phyloP scores from a whole-genome alignment of 2,329 filamentous ascomycete genomes.

The Mycogone perniciosa region DNA sequence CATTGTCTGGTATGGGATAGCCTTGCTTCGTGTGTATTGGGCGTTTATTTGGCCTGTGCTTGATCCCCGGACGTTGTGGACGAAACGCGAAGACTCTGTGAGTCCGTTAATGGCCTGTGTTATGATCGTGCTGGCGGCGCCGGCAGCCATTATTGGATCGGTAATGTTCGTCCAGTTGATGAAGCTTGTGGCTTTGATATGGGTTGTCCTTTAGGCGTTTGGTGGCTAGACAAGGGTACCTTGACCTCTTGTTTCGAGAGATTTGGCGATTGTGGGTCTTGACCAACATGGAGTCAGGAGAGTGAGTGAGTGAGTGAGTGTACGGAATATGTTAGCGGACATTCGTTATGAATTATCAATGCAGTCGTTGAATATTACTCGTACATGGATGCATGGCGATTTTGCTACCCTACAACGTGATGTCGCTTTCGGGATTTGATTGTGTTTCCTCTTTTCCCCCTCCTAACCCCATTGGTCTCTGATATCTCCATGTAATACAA shows the following conservation, averaged over 20 bases:
- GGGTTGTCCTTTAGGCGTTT: conserved; percentile 11
- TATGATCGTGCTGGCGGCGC: conserved; percentile 22
- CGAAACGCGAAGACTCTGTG: conserved; percentile 18
- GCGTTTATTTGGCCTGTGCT: conserved; percentile 33
- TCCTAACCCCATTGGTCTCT: no score
- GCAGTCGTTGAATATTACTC: no score
- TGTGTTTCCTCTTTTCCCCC: no score
- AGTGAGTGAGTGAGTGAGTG: no score
- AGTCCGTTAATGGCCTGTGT: conserved; percentile 20
- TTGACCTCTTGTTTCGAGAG: not conserved
- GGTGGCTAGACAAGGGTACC: not conserved
- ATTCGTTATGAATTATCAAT: no score
- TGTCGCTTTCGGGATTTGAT: no score
- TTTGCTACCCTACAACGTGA: no score
- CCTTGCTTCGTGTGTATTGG: conserved; percentile 29
- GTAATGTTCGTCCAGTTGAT: conserved; percentile 22
- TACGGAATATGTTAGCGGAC: no score
- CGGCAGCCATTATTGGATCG: conserved; percentile 20
- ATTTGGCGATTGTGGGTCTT: not conserved
- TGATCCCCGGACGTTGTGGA: conserved; percentile 28
- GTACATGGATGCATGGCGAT: no score
- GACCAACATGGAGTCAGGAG: no score
- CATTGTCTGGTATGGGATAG: conserved; percentile 1
- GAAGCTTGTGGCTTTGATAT: conserved; percentile 18
- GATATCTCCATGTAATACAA: no score